A percentile compares a stretch with the other conserved stretches of the same genome.
These are phyloP conservation scores for Aspergillus terreus DNA, from an alignment of 2,329 filamentous ascomycete species.

Conservation along the genomic window DNA sequence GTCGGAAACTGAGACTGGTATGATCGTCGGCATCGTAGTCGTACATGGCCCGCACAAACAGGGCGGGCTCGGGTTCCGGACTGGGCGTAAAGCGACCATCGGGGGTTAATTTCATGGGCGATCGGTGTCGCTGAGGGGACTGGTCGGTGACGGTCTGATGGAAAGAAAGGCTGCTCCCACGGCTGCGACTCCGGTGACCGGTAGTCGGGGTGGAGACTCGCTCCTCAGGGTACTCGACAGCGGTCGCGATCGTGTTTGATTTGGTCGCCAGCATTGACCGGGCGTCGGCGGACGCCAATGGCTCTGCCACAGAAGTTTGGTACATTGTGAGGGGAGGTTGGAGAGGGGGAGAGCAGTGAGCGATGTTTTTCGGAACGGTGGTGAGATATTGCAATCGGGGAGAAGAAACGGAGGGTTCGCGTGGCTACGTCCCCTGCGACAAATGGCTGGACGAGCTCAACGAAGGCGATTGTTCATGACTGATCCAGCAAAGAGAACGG, in stretches of 20 bases:
- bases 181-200: conserved; percentile 26
- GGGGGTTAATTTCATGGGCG: conserved; percentile 28
- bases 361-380: not conserved
- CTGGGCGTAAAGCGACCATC: conserved; percentile 29
- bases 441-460: conserved; percentile 19
- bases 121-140: conserved; percentile 23
- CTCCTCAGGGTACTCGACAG: conserved; percentile 43
- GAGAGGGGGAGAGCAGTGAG: conserved; percentile 7
- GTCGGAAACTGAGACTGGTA: conserved; percentile 92
- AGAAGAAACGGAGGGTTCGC: conserved; percentile 1
- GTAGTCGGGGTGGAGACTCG: conserved; percentile 29
- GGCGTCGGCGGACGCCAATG: conserved; percentile 27
- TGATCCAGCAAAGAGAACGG: conserved; percentile 10
- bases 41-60: conserved; percentile 94
- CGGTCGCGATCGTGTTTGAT: conserved; percentile 35
- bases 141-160: conserved; percentile 17
- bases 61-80: conserved; percentile 45
- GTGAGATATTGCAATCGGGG: not conserved
- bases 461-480: conserved; percentile 19
- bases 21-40: conserved; percentile 97
- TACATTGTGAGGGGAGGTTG: conserved; percentile 26
- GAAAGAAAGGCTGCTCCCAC: conserved; percentile 29
- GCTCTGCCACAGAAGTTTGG: conserved; percentile 29
- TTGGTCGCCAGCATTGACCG: conserved; percentile 33
- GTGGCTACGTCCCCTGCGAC: conserved; percentile 15